A percentile compares a stretch with the other conserved stretches of the same genome.
These are phyloP conservation scores for Aspergillus sojae DNA, from an alignment of 2,329 filamentous ascomycete genomes.

Conservation along the genomic window DNA sequence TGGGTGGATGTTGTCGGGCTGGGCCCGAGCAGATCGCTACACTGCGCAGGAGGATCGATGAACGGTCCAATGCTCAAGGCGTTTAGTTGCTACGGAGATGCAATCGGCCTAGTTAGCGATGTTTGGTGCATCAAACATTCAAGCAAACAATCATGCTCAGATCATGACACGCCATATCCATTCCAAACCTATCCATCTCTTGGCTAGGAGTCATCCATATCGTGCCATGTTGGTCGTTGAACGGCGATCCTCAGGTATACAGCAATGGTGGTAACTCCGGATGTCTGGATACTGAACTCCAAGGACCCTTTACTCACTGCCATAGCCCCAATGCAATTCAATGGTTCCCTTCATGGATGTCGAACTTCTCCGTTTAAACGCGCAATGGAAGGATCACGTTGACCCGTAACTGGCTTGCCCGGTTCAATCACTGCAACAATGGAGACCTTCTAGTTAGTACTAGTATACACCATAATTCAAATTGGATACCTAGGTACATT, in stretches of 20 bases:
- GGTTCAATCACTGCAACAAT: background rate
- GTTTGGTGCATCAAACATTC: background rate
- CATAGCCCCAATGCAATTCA: background rate
- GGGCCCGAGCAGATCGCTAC: slow-evolving; percentile 18
- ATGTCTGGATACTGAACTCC: background rate
- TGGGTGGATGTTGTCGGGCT: slow-evolving; percentile 19
- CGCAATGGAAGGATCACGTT: background rate
- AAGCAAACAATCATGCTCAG: background rate
- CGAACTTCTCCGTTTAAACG: background rate
- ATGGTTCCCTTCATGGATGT: background rate
- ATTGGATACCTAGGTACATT: background rate
- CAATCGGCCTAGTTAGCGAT: background rate
- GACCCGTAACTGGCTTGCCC: background rate
- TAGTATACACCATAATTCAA: background rate
- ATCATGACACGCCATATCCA: background rate
- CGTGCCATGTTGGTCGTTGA: background rate
- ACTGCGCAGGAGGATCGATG: slow-evolving; percentile 16
- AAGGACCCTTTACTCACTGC: background rate
- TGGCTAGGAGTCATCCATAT: background rate
- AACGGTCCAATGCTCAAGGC: background rate
- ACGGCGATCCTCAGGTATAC: too few relatives aligned
- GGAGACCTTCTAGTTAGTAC: background rate
- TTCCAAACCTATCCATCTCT: background rate
- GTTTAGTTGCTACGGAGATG: background rate
- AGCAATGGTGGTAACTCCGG: background rate